These are phyloP conservation scores for Solanum bulbocastanum DNA, from an alignment of 257 asterid species.

Conservation along the genomic window DNA sequence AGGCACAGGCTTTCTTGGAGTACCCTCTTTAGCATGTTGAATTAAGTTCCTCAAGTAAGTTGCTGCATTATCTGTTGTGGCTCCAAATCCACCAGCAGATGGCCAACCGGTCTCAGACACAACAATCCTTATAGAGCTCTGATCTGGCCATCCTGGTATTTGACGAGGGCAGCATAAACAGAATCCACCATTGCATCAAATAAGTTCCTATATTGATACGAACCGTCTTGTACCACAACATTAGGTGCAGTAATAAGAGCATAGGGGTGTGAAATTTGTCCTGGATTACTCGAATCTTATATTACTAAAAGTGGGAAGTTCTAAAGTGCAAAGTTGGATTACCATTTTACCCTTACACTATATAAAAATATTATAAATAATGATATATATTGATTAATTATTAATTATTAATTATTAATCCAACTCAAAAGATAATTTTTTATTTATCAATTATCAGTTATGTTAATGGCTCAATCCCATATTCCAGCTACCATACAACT, in stretches of 20 bases:
- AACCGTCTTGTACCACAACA: neutral
- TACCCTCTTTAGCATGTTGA: conserved; percentile 3
- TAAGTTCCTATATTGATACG: neutral
- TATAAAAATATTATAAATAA: too few species aligned
- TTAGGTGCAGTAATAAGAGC: neutral
- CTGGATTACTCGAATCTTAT: neutral
- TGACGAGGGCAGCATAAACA: neutral
- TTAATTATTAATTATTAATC: too few species aligned
- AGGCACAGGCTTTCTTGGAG: conserved; percentile 5
- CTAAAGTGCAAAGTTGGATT: too few species aligned
- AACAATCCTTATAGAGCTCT: conserved; percentile 4
- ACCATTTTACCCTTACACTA: too few species aligned
- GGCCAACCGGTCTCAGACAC: conserved; percentile 51
- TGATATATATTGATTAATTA: too few species aligned
- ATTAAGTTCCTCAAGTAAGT: conserved; percentile 21
- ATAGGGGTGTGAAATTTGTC: neutral
- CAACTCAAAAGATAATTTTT: too few species aligned
- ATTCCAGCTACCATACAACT: too few species aligned
- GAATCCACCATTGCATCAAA: neutral
- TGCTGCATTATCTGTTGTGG: conserved; percentile 19
- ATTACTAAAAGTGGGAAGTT: too few species aligned
- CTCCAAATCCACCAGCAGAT: conserved; percentile 26
- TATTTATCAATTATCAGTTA: too few species aligned
- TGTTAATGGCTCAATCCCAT: too few species aligned
- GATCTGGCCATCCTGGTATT: neutral